Evolutionary conservation across 2,329 filamentous ascomycete species (phyloP).

Genomic region (Fusarium armeniacum): DNA sequence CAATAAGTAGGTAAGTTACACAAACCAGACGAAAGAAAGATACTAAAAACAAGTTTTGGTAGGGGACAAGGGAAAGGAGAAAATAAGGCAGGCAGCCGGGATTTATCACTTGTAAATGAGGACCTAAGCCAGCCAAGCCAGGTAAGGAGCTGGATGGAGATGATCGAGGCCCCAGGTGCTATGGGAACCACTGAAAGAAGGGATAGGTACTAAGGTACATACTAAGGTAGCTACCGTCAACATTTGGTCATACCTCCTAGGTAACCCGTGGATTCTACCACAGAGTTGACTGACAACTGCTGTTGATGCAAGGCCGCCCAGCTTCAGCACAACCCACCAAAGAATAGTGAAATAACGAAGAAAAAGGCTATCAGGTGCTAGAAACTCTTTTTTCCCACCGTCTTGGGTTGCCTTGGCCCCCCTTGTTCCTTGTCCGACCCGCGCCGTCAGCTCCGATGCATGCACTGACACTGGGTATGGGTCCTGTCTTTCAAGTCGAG

Average conservation of each 20-base stretch:
- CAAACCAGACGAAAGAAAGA: not conserved
- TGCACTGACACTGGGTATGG: conserved; percentile 39
- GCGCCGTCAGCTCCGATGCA: conserved; percentile 44
- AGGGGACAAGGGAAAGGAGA: conserved; percentile 19
- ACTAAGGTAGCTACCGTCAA: not conserved
- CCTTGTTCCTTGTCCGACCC: conserved; percentile 43
- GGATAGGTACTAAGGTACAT: not conserved
- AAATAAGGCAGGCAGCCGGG: conserved; percentile 1
- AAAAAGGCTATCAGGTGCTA: conserved; percentile 5
- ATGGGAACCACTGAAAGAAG: conserved; percentile 20
- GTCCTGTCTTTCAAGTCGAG: conserved; percentile 33
- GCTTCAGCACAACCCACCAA: conserved; percentile 11
- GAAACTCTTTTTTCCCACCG: conserved; percentile 18
- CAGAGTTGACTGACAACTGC: conserved; percentile 8
- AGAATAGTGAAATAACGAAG: conserved; percentile 9
- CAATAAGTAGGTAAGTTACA: not conserved
- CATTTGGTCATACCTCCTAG: conserved; percentile 1
- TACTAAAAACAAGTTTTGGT: not conserved
- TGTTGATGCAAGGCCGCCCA: conserved; percentile 6
- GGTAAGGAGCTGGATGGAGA: not conserved
- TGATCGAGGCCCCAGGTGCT: conserved; percentile 20
- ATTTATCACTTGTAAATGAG: conserved; percentile 22
- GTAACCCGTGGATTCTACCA: not conserved
- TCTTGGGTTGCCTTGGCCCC: conserved; percentile 22
- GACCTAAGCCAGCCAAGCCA: conserved; percentile 13